Evolutionary conservation across 192 early-diverging fungal genomes (phyloP), one percentile per base, ranked within the genome.

Genomic region (Gaertneriomyces semiglobifer): DNA sequence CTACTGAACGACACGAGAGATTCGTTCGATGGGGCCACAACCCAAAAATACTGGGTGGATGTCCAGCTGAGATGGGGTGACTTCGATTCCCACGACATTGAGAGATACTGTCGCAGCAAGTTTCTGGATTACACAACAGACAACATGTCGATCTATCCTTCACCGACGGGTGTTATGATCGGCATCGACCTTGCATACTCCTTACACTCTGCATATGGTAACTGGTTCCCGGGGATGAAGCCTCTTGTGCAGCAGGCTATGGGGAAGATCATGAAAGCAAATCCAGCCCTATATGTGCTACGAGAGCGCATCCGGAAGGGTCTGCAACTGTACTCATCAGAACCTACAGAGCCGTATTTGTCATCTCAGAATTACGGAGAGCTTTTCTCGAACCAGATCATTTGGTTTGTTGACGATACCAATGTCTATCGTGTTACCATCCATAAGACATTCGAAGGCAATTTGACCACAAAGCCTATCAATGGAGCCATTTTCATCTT

Each of bases 391-490:
- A 94, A 95, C 74, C 94, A 98, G 78, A 96, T 94, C 53, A 96
- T 96, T 71, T 99, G 96, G 96, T 99, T 99, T 74, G 91, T 99
- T 44, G 96, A 99, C 74, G 96, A 99, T 72, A 98, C 96, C 50
- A 99, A 99, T 62, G 96, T 99, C 4, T 99, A 99, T 78, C 92
- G 96, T 68, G 96, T 99, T 19, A 99, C 95, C 7, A 96, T 96
- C 72, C 96, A 99, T 82, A 96, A 96, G 87, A 99, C 96, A 6
- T 98, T 96, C 65, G 96, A 99, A 75, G 96, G 96, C 48, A 99
- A 99, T 74, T 88, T 99, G 83, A 93, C 86, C 44, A 99, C 96
- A n/a, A 97, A 97, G 70, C 96, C 96, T 9, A 96, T 99, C 75
- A 99, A 99, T 78, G 96, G 96, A 50, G 96, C 95, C 19, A 94